These are phyloP conservation scores for Termitomyces sp. DNA, from an alignment of 1,284 basidiomycete species.

Conservation along the genomic window DNA sequence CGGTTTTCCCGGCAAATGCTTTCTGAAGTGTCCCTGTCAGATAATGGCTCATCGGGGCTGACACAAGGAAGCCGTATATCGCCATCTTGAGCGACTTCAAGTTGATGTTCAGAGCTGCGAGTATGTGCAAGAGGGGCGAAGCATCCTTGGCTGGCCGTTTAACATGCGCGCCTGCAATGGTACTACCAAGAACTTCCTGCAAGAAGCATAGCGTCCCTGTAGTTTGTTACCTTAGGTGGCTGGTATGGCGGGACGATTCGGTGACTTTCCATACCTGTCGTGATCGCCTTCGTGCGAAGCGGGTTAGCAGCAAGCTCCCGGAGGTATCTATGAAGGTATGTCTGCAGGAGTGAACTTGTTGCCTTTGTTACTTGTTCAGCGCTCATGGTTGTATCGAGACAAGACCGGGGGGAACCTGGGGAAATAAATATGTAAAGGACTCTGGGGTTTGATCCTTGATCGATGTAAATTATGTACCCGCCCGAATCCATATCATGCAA, in stretches of 20 bases:
- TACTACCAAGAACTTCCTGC: slow-evolving; percentile 76
- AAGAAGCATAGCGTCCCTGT: slow-evolving; percentile 69
- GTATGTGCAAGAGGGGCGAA: slow-evolving; percentile 43
- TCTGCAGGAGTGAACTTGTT: slow-evolving; percentile 52
- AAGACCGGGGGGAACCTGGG: neutral
- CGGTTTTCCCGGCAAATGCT: slow-evolving; percentile 74
- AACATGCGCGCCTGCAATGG: slow-evolving; percentile 56
- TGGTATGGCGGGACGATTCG: slow-evolving; percentile 2
- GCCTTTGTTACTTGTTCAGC: slow-evolving; percentile 26
- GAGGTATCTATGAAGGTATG: slow-evolving; percentile 64
- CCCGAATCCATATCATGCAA: neutral
- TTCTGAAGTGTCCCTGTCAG: slow-evolving; percentile 71
- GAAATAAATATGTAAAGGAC: neutral
- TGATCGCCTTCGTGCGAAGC: slow-evolving; percentile 70
- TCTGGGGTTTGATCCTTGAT: neutral
- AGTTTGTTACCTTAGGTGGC: neutral
- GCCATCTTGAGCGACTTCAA: slow-evolving; percentile 76
- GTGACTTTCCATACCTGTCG: slow-evolving; percentile 44
- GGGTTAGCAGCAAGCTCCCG: slow-evolving; percentile 59
- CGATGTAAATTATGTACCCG: slow-evolving; percentile 1
- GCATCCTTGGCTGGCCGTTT: slow-evolving; percentile 49
- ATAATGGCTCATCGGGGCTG: slow-evolving; percentile 78
- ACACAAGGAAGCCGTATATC: slow-evolving; percentile 77
- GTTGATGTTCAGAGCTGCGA: slow-evolving; percentile 57
- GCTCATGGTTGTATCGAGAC: slow-evolving; percentile 11